Percentiles rank a stretch among this genome's conserved stretches.
phyloP scores from a whole-genome alignment of 2,329 filamentous ascomycete genomes.

The Scorias spongiosa region DNA sequence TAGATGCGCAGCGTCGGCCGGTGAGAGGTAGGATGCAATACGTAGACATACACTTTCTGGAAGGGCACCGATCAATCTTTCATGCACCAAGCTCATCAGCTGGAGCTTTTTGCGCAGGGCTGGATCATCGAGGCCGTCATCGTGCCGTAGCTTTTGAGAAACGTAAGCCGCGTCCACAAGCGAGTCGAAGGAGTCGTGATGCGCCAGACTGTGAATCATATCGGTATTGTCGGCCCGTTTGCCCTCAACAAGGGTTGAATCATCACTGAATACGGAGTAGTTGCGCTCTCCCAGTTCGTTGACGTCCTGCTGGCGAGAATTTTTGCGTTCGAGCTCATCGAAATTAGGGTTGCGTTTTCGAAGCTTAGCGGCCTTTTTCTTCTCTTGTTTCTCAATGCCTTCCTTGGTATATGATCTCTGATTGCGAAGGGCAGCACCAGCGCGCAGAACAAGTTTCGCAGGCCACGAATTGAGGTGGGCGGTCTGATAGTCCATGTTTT shows the following conservation, averaged over 20 bases:
- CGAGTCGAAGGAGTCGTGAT: constrained; percentile 22
- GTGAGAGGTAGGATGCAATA: constrained; percentile 28
- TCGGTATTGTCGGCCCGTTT: constrained; percentile 20
- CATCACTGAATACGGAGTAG: constrained; percentile 15
- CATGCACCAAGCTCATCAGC: constrained; percentile 18
- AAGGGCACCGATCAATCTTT: constrained; percentile 31
- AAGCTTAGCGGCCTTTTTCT: constrained; percentile 6
- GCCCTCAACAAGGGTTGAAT: constrained; percentile 8
- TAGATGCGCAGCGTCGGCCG: constrained; percentile 34
- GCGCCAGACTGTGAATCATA: constrained; percentile 23
- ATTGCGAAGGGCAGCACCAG: constrained; percentile 14
- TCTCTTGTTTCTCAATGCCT: constrained; percentile 11
- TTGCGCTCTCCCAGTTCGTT: constrained; percentile 21
- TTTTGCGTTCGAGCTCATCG: neutral
- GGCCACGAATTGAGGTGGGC: constrained; percentile 15
- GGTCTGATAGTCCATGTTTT: constrained; percentile 13
- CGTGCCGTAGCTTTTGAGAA: constrained; percentile 7
- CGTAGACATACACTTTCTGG: constrained; percentile 30
- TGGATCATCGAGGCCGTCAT: constrained; percentile 1
- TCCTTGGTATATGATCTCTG: constrained; percentile 15
- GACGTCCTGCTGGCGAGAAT: constrained; percentile 5
- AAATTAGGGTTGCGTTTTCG: constrained; percentile 1
- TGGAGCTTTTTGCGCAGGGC: constrained; percentile 4
- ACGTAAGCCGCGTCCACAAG: constrained; percentile 9
- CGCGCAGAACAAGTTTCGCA: constrained; percentile 13